Evolutionary conservation across 768 basidiomycete genomes (phyloP).

Genomic region (Mycena vitilis): DNA sequence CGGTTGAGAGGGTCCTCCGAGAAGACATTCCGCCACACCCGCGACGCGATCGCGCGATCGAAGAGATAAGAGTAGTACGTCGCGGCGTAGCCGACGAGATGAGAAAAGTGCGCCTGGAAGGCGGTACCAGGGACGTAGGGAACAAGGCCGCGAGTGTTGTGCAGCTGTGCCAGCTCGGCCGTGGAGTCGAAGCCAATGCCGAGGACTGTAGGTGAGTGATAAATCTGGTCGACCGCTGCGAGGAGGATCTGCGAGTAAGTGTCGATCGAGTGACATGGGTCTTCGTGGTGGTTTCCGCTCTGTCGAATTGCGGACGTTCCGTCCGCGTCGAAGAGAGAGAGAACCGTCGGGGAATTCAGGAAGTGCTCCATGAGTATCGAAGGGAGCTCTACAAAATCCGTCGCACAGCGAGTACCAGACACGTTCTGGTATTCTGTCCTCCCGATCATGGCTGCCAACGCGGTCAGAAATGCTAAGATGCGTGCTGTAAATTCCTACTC

Average conservation of each 20-base stretch:
- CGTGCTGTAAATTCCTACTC: constrained; percentile 48
- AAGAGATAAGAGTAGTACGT: constrained; percentile 99
- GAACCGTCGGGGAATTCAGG: constrained; percentile 83
- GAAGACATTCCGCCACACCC: constrained; percentile 89
- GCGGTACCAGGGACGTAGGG: constrained; percentile 88
- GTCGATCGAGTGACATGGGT: constrained; percentile 87
- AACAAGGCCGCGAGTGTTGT: constrained; percentile 79
- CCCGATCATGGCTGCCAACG: constrained; percentile 90
- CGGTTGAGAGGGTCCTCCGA: constrained; percentile 73
- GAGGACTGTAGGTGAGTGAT: constrained; percentile 79
- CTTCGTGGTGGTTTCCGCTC: constrained; percentile 74
- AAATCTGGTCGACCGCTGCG: constrained; percentile 88
- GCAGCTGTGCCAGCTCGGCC: constrained; percentile 65
- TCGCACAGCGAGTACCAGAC: constrained; percentile 96
- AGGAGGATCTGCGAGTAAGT: constrained; percentile 92
- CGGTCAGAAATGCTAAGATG: constrained; percentile 13
- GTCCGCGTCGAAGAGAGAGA: constrained; percentile 80
- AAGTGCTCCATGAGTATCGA: constrained; percentile 99
- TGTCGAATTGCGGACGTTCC: constrained; percentile 58
- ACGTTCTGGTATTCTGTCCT: constrained; percentile 98
- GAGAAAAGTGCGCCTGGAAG: constrained; percentile 96
- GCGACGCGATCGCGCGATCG: constrained; percentile 93
- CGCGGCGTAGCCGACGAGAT: constrained; percentile 95
- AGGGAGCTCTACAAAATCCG: constrained; percentile 97
- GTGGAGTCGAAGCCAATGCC: constrained; percentile 80